A percentile compares a stretch with the other conserved stretches of the same genome.
Evolutionary conservation across 495 filamentous ascomycete species (phyloP).

Genomic region (Hypoxylon intermedium): DNA sequence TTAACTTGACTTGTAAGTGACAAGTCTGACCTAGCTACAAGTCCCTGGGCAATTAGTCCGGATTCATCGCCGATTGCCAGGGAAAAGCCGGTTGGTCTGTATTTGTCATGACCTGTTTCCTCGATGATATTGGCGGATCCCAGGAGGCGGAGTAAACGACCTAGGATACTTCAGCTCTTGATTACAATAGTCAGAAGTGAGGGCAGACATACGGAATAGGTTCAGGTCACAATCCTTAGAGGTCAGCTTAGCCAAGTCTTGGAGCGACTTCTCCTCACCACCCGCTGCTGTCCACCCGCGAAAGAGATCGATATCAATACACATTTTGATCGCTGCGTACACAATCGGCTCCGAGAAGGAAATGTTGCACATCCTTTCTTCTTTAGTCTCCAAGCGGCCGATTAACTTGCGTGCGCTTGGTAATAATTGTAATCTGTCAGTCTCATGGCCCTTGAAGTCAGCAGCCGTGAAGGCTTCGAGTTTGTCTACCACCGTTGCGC

Average conservation of each 20-base stretch:
- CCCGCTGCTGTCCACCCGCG: constrained; percentile 27
- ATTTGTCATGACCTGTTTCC: constrained; percentile 38
- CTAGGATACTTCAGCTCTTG: not conserved
- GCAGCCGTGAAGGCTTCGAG: constrained; percentile 24
- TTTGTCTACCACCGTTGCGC: constrained; percentile 1
- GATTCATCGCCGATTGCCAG: constrained; percentile 26
- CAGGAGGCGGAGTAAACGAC: constrained; percentile 33
- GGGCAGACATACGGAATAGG: constrained; percentile 29
- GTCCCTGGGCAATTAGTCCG: not conserved
- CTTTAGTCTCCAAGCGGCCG: constrained; percentile 26
- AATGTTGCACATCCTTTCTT: constrained; percentile 27
- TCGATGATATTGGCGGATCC: constrained; percentile 29
- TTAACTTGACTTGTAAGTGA: too few relatives aligned
- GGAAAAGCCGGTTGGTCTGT: constrained; percentile 29
- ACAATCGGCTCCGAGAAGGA: constrained; percentile 20
- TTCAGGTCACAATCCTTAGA: constrained; percentile 28
- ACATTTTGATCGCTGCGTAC: constrained; percentile 27
- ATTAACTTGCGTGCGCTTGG: constrained; percentile 29
- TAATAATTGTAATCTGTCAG: constrained; percentile 21
- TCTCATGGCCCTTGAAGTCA: constrained; percentile 26
- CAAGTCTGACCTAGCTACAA: constrained; percentile 13
- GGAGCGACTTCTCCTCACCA: constrained; percentile 31
- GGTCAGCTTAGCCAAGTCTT: constrained; percentile 26
- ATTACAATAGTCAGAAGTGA: not conserved
- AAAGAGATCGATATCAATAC: constrained; percentile 33